These are phyloP conservation scores for Rhizophagus clarus DNA, from an alignment of 192 early-diverging fungal genomes.

Conservation along the genomic window DNA sequence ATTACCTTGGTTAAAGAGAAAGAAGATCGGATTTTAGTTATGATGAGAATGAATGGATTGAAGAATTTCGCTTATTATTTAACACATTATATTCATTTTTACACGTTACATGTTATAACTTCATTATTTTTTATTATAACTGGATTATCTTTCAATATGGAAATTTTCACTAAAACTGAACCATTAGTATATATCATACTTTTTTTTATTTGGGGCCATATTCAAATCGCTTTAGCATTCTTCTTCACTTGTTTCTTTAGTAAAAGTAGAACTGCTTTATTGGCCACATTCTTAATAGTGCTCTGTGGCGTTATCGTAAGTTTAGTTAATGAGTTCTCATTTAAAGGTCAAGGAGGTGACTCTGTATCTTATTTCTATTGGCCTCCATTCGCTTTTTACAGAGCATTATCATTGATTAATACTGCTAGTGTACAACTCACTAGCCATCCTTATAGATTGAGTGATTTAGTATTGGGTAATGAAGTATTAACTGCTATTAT, in stretches of 20 bases:
- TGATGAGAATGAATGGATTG: constrained; percentile 79
- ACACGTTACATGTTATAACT: constrained; percentile 60
- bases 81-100: constrained; percentile 65
- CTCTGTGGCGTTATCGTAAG: constrained; percentile 67
- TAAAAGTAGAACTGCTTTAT: constrained; percentile 58
- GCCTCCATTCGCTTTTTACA: constrained; percentile 77
- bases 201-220: constrained; percentile 69
- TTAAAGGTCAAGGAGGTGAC: constrained; percentile 29
- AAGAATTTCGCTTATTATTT: constrained; percentile 62
- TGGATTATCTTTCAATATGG: constrained; percentile 58
- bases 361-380: constrained; percentile 60
- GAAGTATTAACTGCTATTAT: constrained; percentile 59
- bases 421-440: constrained; percentile 42
- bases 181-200: constrained; percentile 52
- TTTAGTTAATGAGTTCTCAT: constrained; percentile 53
- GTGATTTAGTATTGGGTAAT: constrained; percentile 52
- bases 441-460: constrained; percentile 54
- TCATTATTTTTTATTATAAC: constrained; percentile 61
- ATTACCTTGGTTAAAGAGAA: constrained; percentile 73
- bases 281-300: constrained; percentile 64
- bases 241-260: constrained; percentile 66
- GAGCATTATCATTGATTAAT: constrained; percentile 57
- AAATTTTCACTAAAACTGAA: constrained; percentile 63
- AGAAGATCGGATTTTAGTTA: constrained; percentile 66
- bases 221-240: constrained; percentile 66